Evolutionary conservation across 768 basidiomycete species (phyloP), one percentile per base, ranked within the genome.

Genomic region (Coprinopsis marcescibilis): DNA sequence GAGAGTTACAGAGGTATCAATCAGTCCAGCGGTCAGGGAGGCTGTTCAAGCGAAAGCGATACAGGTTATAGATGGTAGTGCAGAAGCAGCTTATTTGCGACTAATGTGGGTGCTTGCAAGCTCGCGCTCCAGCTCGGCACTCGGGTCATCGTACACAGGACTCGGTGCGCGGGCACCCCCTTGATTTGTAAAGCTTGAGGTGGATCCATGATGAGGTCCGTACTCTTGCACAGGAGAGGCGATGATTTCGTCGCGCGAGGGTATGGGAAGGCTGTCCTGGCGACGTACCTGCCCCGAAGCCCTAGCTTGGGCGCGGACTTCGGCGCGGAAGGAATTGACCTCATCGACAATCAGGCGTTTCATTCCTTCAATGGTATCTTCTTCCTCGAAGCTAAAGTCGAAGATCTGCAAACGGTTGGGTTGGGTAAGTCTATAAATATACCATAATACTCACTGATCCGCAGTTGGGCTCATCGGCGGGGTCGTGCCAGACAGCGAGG

Each of bases 281-380:
- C 83, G 72, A 42, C 84, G 81, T 37, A 86, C 77, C 60, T 87
- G 85, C 3, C 81, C 81, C 8, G 80, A 70, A 1, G 78, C 79
- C 29, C 86, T 72, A 11, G 85, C 81, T 57, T 93, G 90, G n/a
- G 77, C 74, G 46, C 95, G 80, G 6, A 98, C 94, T 61, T 93
- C 83, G 7, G 85, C 77, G 29, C 96, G 81, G 81, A 99, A 98
- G 11, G 75, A 62, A 50, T 81, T 81, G 30, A 97, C 95, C 64
- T 98, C 94, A 23, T 94, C 81, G 19, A 98, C 81, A 56, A 99
- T 99, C 61, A 98, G 66, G 52, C 78, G 81, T 67, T 95, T 90
- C 96, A 99, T 99, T 7, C 96, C 96, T 36, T 95, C 91, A 53
- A 95, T 94, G 48, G 81, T 83, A 50, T 99, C 96, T 66, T 97